Base-by-base conservation (phyloP, 2,329 filamentous ascomycete genomes). In the Scorias spongiosa region DNA sequence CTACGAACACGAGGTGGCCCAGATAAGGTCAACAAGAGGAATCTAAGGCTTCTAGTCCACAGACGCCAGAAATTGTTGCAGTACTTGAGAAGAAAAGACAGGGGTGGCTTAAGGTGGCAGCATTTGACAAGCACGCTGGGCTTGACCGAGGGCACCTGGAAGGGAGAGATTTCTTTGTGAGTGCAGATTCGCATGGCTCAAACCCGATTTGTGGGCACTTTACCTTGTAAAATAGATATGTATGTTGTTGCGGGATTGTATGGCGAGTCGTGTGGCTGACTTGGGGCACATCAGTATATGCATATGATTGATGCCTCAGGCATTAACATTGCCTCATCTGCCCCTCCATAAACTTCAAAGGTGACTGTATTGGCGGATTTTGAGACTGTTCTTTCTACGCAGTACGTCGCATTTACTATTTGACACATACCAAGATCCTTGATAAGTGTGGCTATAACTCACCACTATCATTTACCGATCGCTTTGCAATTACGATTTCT, bases 21-120 rank as follows among this genome's bases (percentile, higher is more conserved):
- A 61, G 91, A 98, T 61, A 94, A 93, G 70, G 76, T 86, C 61
- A 95, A 95, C 68, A 94, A 93, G 75, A 75, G 88, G 47, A 93
- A 93, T 64, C 59, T 98, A 61, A 74, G 86, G 51, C 56, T 93
- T 48, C 68, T 98, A 57, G 81, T 93, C 43, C 91, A 98, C 64
- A 80, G 78, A 62, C 73, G 91, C 60, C 89, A 96, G 66, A 94
- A 85, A 70, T 66, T 94, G 51, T 65, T 98, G 58, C 76, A 74
- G 53, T 98, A 98, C 64, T 70, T 98, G 70, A 75, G 87, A 65
- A 75, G 71, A 54, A 93, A 88, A 69, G 93, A 98, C 66, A 77
- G 87, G 50, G 91, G 91, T 46, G 88, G 91, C 43, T 81, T 84
- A 44, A 74, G 93, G 61, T 98, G 88, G 85, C 79, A 82, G 62